These are phyloP conservation scores for Aegilops longissima DNA, from an alignment of 176 grass and related monocot genomes.

Conservation along the genomic window DNA sequence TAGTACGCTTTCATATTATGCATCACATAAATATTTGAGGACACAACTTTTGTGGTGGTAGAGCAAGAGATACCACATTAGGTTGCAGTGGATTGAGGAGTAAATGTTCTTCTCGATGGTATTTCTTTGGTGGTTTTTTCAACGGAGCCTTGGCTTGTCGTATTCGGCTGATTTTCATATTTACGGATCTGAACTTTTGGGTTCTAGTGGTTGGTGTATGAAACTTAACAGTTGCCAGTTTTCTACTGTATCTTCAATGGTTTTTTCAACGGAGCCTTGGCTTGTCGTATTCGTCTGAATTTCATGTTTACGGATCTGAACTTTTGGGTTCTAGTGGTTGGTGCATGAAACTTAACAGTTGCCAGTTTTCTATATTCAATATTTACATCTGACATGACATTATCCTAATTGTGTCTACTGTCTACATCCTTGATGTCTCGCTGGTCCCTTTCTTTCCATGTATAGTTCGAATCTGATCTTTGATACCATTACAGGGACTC, in stretches of 20 bases:
- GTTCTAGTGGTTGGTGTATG: too few species aligned
- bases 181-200: too few species aligned
- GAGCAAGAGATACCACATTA: background rate
- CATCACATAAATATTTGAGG: background rate
- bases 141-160: too few species aligned
- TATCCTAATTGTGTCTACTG: background rate
- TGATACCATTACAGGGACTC: constrained; percentile 50
- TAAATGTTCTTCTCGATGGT: background rate
- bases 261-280: background rate
- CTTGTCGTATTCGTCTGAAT: background rate
- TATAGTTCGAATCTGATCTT: background rate
- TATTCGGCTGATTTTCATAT: too few species aligned
- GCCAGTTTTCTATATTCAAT: background rate
- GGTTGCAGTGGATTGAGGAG: background rate
- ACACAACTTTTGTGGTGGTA: background rate
- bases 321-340: background rate
- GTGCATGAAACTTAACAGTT: background rate
- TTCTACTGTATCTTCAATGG: background rate
- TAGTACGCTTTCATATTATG: background rate
- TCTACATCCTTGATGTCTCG: background rate
- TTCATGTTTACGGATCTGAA: background rate
- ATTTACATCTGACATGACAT: background rate
- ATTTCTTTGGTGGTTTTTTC: background rate
- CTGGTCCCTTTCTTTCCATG: constrained; percentile 3
- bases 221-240: background rate